A percentile compares a stretch with the other conserved stretches of the same genome.
phyloP scores from a whole-genome alignment of 1,284 basidiomycete species.

The Tilletia horrida region DNA sequence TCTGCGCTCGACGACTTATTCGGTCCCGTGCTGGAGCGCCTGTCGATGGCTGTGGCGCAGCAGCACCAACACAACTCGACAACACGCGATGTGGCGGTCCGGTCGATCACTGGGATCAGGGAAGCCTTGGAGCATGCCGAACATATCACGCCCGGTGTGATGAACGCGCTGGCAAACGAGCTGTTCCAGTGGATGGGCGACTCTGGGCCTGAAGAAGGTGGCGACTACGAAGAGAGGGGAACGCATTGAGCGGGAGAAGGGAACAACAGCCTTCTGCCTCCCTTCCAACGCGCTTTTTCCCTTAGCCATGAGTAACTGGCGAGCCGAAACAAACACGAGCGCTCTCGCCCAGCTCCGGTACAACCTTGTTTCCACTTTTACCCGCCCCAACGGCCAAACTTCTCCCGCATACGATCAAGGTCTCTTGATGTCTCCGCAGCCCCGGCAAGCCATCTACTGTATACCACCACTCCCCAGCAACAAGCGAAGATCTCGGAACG shows the following conservation, averaged over 20 bases:
- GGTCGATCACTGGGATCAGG: constrained; percentile 35
- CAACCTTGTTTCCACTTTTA: too few relatives aligned
- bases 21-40: constrained; percentile 46
- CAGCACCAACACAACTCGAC: constrained; percentile 26
- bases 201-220: constrained; percentile 17
- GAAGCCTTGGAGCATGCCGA: constrained; percentile 39
- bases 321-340: too few relatives aligned
- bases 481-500: too few relatives aligned
- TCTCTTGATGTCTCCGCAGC: too few relatives aligned
- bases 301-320: too few relatives aligned
- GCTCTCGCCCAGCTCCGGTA: too few relatives aligned
- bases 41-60: constrained; percentile 40
- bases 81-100: constrained; percentile 27
- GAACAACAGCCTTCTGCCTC: too few relatives aligned
- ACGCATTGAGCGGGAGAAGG: not conserved
- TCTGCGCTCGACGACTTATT: constrained; percentile 45
- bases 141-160: constrained; percentile 44
- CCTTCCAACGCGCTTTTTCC: too few relatives aligned
- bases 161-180: constrained; percentile 50
- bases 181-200: constrained; percentile 47
- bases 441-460: too few relatives aligned
- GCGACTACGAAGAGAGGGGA: constrained; percentile 26
- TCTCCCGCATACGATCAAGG: too few relatives aligned
- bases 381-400: too few relatives aligned
- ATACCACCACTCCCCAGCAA: too few relatives aligned